phyloP scores from a whole-genome alignment of 2,329 filamentous ascomycete genomes.

The Diaporthe vaccinii region DNA sequence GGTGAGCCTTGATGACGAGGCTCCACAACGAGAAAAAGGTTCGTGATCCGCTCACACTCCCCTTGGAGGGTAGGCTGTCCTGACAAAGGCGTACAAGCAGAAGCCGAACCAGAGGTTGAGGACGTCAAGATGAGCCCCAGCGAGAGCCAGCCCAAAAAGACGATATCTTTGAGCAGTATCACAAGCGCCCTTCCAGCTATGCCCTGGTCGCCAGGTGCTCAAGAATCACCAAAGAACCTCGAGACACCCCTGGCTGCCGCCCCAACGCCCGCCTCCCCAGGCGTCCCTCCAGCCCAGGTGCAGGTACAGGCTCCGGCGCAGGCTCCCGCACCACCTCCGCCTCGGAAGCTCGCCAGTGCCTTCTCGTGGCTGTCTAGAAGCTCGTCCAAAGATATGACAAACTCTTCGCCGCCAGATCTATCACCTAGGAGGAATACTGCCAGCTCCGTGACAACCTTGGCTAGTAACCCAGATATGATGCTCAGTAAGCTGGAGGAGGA shows the following conservation, averaged over 20 bases:
- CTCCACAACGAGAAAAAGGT: slow-evolving; percentile 48
- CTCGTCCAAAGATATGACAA: slow-evolving; percentile 70
- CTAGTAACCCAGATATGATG: slow-evolving; percentile 86
- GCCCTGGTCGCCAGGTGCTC: slow-evolving; percentile 76
- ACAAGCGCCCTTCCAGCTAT: slow-evolving; percentile 80
- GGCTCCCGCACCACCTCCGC: slow-evolving; percentile 56
- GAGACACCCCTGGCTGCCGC: slow-evolving; percentile 47
- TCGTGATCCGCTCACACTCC: slow-evolving; percentile 21
- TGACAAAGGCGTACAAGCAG: slow-evolving; percentile 4
- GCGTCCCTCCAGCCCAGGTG: slow-evolving; percentile 43
- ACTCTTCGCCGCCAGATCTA: slow-evolving; percentile 64
- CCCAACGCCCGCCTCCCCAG: slow-evolving; percentile 50
- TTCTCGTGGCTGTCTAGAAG: slow-evolving; percentile 87
- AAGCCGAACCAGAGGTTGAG: slow-evolving; percentile 43
- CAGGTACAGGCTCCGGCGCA: slow-evolving; percentile 48
- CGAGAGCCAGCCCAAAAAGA: slow-evolving; percentile 66
- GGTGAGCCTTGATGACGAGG: slow-evolving; percentile 77
- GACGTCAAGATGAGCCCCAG: slow-evolving; percentile 50
- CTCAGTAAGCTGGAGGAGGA: slow-evolving; percentile 83
- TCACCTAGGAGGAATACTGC: slow-evolving; percentile 78
- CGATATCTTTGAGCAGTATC: slow-evolving; percentile 77
- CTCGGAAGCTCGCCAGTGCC: slow-evolving; percentile 86
- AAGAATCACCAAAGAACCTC: slow-evolving; percentile 61
- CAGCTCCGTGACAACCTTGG: slow-evolving; percentile 82
- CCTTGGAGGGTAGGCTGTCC: slow-evolving; percentile 34